These are phyloP conservation scores for Leccinum disarticulatum DNA, from an alignment of 768 basidiomycete genomes.

Conservation along the genomic window DNA sequence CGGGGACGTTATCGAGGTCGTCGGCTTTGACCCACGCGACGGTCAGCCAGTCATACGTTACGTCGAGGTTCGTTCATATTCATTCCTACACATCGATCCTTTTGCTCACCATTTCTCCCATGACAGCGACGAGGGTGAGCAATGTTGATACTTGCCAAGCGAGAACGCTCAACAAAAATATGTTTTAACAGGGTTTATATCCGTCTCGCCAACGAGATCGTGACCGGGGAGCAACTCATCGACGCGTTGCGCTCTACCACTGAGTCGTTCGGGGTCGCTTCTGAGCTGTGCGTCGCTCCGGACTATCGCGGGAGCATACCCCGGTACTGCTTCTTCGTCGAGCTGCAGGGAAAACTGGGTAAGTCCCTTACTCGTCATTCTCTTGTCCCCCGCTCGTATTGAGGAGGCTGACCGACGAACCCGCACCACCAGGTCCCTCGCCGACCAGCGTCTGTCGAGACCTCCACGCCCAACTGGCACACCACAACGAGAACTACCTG, in stretches of 20 bases:
- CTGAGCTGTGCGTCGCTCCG: slow-evolving; percentile 20
- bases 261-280: slow-evolving; percentile 19
- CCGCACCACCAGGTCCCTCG: not conserved
- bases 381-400: not conserved
- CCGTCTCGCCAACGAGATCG: slow-evolving; percentile 24
- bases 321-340: slow-evolving; percentile 24
- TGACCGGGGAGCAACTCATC: slow-evolving; percentile 22
- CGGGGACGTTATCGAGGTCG: slow-evolving; percentile 22
- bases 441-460: slow-evolving; percentile 4
- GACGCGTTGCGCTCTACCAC: slow-evolving; percentile 16
- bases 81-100: not conserved
- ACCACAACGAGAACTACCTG: slow-evolving; percentile 18
- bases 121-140: slow-evolving; percentile 24
- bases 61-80: slow-evolving; percentile 17
- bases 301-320: slow-evolving; percentile 18
- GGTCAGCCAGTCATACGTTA: slow-evolving; percentile 24
- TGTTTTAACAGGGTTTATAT: slow-evolving; percentile 10
- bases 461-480: slow-evolving; percentile 9
- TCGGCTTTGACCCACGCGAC: slow-evolving; percentile 24
- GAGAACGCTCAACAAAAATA: not conserved
- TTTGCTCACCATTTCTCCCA: not conserved
- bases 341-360: slow-evolving; percentile 12
- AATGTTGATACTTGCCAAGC: not conserved
- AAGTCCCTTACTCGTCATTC: not conserved
- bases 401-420: not conserved